Base-by-base conservation (phyloP, 2,329 filamentous ascomycete genomes). In the Trichoderma cornu-damae region DNA sequence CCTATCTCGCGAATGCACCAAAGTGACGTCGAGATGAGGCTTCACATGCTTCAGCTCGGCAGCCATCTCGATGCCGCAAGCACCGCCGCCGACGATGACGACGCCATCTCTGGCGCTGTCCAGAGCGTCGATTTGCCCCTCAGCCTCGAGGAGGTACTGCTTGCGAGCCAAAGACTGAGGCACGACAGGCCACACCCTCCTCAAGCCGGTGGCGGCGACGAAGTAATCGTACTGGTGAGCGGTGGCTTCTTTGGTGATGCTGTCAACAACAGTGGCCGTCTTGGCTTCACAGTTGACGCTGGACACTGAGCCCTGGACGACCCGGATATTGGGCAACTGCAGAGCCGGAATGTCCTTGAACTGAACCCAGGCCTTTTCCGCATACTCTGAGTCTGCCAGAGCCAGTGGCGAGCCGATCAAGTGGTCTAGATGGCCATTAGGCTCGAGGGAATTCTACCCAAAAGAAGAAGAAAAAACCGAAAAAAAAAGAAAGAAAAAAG, bases 61-160 rank as follows among this genome's bases (percentile, higher is more conserved):
- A 0, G 89, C 88, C 79, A 93, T 90, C 69, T 93, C 89, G 55
- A 92, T 85, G 7, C 89, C 89, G 1, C 92, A 89, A 6, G 89
- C 89, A 49, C 87, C 73, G 61, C 89, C 89, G 16, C 89, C 88
- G n/a, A 93, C 84, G 20, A 93, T 78, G 0, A 89, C 80, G 1
- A 91, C 81, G 0, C 81, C 83, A 18, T 82, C 74, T 4, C 69
- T 72, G 1, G 82, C 81, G 28, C 74, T 73, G 35, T 75, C 69
- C 2, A 85, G 77, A 11, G 73, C 69, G 18, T 79, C 71, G 62
- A 88, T 82, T 61, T 90, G 85, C 8, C 77, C 73, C 47, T 76
- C 76, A 0, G 80, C 78, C 65, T 91, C 87, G 43, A 75, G 67
- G 1, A 89, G 73, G 67, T 87, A 91, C 54, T 81, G 74, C 62